These are phyloP conservation scores for Aphanomyces stellatus DNA, from an alignment of 352 stramenopile species.

Conservation along the genomic window DNA sequence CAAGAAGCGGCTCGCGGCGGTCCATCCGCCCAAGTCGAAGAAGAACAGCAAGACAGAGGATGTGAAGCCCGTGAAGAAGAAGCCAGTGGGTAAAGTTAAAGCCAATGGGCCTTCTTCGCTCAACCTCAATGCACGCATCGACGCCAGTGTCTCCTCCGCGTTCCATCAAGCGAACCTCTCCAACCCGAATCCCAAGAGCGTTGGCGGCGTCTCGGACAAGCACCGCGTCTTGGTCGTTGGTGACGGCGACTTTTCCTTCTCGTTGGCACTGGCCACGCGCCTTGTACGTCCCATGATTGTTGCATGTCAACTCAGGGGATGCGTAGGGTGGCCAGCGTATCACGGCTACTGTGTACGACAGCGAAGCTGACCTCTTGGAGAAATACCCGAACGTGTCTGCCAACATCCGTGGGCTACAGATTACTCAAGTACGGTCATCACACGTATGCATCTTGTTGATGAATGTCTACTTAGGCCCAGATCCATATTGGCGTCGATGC, in stretches of 20 bases:
- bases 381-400: conserved; percentile 63
- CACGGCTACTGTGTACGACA: conserved; percentile 69
- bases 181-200: conserved; percentile 76
- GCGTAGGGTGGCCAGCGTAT: conserved; percentile 52
- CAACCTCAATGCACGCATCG: not conserved
- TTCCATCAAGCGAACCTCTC: conserved; percentile 36
- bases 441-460: not conserved
- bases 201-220: conserved; percentile 64
- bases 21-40: too few relatives aligned
- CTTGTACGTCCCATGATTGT: conserved; percentile 30
- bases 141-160: not conserved
- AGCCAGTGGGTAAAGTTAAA: not conserved
- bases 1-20: too few relatives aligned
- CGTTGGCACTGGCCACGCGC: conserved; percentile 58
- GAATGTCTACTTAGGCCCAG: conserved; percentile 27
- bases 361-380: conserved; percentile 46
- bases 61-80: conserved; percentile 2
- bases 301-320: too few relatives aligned
- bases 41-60: not conserved
- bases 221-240: conserved; percentile 73
- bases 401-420: conserved; percentile 63
- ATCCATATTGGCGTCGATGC: conserved; percentile 65
- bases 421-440: conserved; percentile 36
- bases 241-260: conserved; percentile 83
- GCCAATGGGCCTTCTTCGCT: not conserved